Percentiles rank a stretch among this genome's conserved stretches.
Conservation (phyloP, 768 basidiomycete genomes). For the Termitomyces sp. region DNA sequence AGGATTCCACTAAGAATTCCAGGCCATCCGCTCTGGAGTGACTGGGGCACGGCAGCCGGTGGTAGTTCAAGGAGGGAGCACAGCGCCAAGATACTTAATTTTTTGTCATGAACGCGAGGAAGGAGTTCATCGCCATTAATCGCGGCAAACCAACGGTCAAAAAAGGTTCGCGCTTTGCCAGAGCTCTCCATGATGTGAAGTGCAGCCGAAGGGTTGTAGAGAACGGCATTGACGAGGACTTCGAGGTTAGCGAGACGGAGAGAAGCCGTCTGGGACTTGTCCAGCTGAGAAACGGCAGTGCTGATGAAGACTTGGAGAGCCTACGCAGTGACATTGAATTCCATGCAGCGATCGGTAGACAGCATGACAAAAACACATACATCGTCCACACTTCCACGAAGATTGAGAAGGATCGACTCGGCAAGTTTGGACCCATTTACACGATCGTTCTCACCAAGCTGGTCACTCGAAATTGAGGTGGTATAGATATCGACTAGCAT, state of each 20-base stretch:
- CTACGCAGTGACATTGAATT: conserved; percentile 27
- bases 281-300: conserved; percentile 53
- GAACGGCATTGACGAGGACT: conserved; percentile 74
- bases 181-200: conserved; percentile 69
- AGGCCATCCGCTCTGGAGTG: conserved; percentile 66
- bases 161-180: conserved; percentile 68
- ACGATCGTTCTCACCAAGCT: conserved; percentile 79
- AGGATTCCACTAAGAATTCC: conserved; percentile 67
- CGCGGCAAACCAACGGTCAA: conserved; percentile 77
- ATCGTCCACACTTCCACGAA: conserved; percentile 74
- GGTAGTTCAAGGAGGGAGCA: conserved; percentile 74
- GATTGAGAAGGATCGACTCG: conserved; percentile 75
- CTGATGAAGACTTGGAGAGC: conserved; percentile 58
- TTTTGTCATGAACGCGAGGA: conserved; percentile 89
- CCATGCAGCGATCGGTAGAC: not conserved
- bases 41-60: conserved; percentile 46
- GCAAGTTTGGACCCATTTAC: conserved; percentile 83
- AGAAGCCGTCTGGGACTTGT: conserved; percentile 54
- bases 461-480: conserved; percentile 58
- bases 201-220: conserved; percentile 78
- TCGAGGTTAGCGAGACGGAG: conserved; percentile 77
- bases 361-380: conserved; percentile 33
- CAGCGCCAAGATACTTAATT: conserved; percentile 69
- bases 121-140: conserved; percentile 57
- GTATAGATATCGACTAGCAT: conserved; percentile 84